These are phyloP conservation scores for Microdochium nivale DNA, from an alignment of 2,329 filamentous ascomycete genomes.

Conservation along the genomic window DNA sequence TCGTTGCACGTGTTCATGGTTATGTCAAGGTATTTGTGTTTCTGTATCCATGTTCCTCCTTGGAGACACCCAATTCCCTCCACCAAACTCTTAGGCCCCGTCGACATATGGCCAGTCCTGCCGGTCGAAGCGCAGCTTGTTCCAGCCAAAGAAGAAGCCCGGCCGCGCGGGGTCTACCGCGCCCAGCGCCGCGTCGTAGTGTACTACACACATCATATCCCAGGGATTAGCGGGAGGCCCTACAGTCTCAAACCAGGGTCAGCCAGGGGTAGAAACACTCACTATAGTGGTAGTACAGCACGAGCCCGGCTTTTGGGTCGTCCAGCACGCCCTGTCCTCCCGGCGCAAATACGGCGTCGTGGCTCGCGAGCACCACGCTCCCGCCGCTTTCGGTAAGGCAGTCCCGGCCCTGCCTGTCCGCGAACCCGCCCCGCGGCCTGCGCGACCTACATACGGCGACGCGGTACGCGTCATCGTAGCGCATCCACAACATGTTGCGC, in stretches of 20 bases:
- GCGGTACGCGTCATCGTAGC: constrained; percentile 11
- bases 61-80: too few relatives aligned
- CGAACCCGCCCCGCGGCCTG: constrained; percentile 7
- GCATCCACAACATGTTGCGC: constrained; percentile 5
- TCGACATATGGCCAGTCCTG: constrained; percentile 12
- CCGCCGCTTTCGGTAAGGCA: constrained; percentile 10
- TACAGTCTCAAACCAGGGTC: background rate
- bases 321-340: constrained; percentile 21
- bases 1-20: too few relatives aligned
- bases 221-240: too few relatives aligned
- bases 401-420: constrained; percentile 8
- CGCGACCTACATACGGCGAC: constrained; percentile 14
- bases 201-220: too few relatives aligned
- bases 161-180: constrained; percentile 5
- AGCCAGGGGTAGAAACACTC: constrained; percentile 2
- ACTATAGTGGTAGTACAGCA: constrained; percentile 14
- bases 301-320: constrained; percentile 35
- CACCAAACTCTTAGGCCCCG: background rate
- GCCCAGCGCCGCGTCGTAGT: background rate
- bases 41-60: too few relatives aligned
- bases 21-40: too few relatives aligned
- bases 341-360: constrained; percentile 11
- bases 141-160: constrained; percentile 11
- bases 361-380: constrained; percentile 8
- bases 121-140: constrained; percentile 11